Percentiles rank a stretch among this genome's conserved stretches.
phyloP scores from a whole-genome alignment of 495 filamentous ascomycete species.

The Cenococcum geophilum region DNA sequence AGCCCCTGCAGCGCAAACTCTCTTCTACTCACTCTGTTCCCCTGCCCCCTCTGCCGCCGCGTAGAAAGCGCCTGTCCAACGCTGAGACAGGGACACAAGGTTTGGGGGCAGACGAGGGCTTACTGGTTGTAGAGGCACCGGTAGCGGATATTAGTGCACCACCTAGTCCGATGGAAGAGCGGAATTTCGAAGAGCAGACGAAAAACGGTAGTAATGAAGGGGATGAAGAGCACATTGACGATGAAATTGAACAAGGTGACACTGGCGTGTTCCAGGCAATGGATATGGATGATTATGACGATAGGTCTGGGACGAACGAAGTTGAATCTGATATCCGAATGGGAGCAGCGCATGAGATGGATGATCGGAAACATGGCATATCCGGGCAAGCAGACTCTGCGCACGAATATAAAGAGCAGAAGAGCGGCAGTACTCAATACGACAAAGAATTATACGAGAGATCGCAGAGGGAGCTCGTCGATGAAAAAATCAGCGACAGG shows the following conservation, averaged over 20 bases:
- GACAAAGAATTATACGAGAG: too few relatives aligned
- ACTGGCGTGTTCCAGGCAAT: constrained; percentile 8
- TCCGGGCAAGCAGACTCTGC: too few relatives aligned
- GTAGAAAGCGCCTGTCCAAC: constrained; percentile 11
- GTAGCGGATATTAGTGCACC: constrained; percentile 10
- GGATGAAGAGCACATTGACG: neutral
- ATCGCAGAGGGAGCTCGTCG: too few relatives aligned
- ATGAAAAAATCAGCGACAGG: too few relatives aligned
- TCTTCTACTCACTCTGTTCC: neutral
- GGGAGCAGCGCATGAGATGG: too few relatives aligned
- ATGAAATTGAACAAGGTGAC: neutral
- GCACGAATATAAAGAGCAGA: too few relatives aligned
- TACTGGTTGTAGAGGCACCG: constrained; percentile 18
- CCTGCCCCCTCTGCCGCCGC: constrained; percentile 3
- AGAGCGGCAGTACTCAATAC: too few relatives aligned
- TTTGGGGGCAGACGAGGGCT: neutral
- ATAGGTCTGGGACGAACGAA: too few relatives aligned
- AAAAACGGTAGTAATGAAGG: neutral
- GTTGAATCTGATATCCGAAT: too few relatives aligned
- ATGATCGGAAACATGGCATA: too few relatives aligned
- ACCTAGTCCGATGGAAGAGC: constrained; percentile 4
- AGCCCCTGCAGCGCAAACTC: neutral
- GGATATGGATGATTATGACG: constrained; percentile 15
- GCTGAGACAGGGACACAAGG: neutral
- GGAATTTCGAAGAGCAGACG: neutral